A percentile compares a stretch with the other conserved stretches of the same genome.
phyloP scores from a whole-genome alignment of 441 rosid species.

The Cnidoscolus chayamansa region DNA sequence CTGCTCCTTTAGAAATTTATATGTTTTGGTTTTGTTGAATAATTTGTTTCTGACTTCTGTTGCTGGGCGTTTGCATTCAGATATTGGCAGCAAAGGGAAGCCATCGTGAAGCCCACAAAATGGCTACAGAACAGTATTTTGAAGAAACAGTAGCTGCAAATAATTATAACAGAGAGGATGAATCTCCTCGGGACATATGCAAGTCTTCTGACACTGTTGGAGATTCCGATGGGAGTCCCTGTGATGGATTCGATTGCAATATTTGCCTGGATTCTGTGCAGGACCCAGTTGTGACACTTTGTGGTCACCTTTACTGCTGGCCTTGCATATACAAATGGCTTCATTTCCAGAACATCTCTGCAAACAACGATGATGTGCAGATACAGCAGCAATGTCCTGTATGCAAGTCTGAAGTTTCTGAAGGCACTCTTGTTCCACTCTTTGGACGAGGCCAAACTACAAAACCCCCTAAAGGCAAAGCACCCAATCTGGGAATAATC shows the following conservation, averaged over 20 bases:
- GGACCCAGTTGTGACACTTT: conserved; percentile 85
- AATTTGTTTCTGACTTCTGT: conserved; percentile 1
- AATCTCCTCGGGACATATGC: conserved; percentile 37
- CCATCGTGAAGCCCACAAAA: conserved; percentile 16
- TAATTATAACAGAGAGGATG: conserved; percentile 22
- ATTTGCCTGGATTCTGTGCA: conserved; percentile 83
- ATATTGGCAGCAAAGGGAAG: conserved; percentile 14
- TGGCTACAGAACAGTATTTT: conserved; percentile 42
- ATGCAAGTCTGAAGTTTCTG: conserved; percentile 78
- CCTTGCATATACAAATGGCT: conserved; percentile 97
- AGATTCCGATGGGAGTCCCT: conserved; percentile 33
- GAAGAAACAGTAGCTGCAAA: conserved; percentile 34
- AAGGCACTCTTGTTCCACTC: conserved; percentile 64
- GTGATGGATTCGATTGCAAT: conserved; percentile 74
- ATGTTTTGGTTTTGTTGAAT: neutral
- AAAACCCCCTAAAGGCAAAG: conserved; percentile 33
- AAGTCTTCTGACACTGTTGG: conserved; percentile 28
- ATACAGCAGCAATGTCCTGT: conserved; percentile 73
- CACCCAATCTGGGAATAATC: conserved; percentile 43
- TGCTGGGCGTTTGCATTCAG: conserved; percentile 19
- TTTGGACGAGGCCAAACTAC: conserved; percentile 57
- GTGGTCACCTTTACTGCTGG: conserved; percentile 97
- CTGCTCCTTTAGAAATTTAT: neutral
- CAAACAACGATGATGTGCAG: conserved; percentile 34
- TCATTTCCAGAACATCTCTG: conserved; percentile 36